A percentile compares a stretch with the other conserved stretches of the same genome.
These are phyloP conservation scores for Xerocomus potaroensis DNA, from an alignment of 768 basidiomycete genomes.

Conservation along the genomic window DNA sequence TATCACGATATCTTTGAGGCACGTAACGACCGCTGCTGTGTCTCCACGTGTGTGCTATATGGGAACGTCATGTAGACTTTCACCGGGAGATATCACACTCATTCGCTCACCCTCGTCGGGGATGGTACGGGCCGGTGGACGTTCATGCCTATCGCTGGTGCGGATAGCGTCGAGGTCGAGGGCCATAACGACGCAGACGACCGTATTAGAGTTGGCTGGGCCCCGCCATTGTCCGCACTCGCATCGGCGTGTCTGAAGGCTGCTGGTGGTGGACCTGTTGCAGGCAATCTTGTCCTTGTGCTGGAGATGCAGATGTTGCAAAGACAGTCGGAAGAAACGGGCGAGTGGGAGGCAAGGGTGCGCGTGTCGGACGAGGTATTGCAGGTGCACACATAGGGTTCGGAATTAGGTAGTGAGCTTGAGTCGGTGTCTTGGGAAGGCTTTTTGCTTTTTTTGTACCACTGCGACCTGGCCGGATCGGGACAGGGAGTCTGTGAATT, in stretches of 20 bases:
- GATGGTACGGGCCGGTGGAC: slow-evolving; percentile 71
- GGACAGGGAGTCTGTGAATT: too few species aligned
- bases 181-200: neutral
- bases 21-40: slow-evolving; percentile 19
- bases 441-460: too few species aligned
- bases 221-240: neutral
- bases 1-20: slow-evolving; percentile 89
- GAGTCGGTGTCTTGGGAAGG: too few species aligned
- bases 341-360: slow-evolving; percentile 26
- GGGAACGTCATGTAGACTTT: slow-evolving; percentile 61
- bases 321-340: slow-evolving; percentile 21
- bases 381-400: too few species aligned
- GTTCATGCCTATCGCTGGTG: slow-evolving; percentile 49
- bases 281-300: slow-evolving; percentile 21
- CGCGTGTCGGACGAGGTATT: slow-evolving; percentile 23
- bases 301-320: slow-evolving; percentile 26
- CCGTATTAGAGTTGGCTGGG: neutral
- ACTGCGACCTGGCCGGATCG: too few species aligned
- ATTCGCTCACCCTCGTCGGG: slow-evolving; percentile 74
- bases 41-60: neutral
- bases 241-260: neutral
- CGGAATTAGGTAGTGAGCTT: too few species aligned
- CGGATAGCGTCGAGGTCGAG: too few species aligned
- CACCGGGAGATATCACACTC: slow-evolving; percentile 85
- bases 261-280: neutral